Evolutionary conservation across 345 rosid genomes (phyloP).

Genomic region (Euphorbia tirucalli): DNA sequence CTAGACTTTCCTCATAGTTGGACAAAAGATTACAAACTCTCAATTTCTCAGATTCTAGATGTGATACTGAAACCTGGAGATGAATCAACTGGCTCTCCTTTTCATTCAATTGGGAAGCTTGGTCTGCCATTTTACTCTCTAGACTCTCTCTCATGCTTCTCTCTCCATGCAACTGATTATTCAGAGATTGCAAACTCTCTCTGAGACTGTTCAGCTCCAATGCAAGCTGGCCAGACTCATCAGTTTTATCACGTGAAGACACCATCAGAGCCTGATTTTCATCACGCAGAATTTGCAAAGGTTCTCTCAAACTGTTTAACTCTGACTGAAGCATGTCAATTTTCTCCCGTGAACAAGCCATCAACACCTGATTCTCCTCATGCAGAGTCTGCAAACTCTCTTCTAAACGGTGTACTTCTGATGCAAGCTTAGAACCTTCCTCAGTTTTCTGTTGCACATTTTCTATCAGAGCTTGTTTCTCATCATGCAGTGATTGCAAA

Average conservation of each 20-base stretch:
- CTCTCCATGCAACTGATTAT: conserved; percentile 49
- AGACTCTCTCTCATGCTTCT: conserved; percentile 42
- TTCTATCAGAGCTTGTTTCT: conserved; percentile 16
- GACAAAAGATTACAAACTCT: conserved; percentile 39
- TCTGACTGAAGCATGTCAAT: conserved; percentile 11
- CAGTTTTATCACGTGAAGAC: conserved; percentile 52
- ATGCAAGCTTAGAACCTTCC: conserved; percentile 13
- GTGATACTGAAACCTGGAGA: conserved; percentile 52
- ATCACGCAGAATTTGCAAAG: conserved; percentile 2
- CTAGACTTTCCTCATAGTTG: conserved; percentile 49
- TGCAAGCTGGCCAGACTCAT: conserved; percentile 44
- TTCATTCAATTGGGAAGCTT: conserved; percentile 50
- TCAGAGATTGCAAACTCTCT: conserved; percentile 26
- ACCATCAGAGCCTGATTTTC: conserved; percentile 51
- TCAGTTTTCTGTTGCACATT: conserved; percentile 17
- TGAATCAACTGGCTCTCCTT: conserved; percentile 49
- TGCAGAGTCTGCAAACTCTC: conserved; percentile 17
- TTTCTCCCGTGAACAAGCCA: conserved; percentile 13
- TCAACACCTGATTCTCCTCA: conserved; percentile 22
- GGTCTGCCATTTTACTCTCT: conserved; percentile 44
- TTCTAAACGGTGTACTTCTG: conserved; percentile 14
- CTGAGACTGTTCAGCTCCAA: conserved; percentile 43
- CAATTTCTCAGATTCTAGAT: conserved; percentile 61
- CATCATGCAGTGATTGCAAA: conserved; percentile 16
- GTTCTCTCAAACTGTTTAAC: conserved; percentile 19